Evolutionary conservation across 2,329 filamentous ascomycete species (phyloP).

Genomic region (Monilinia polystroma): DNA sequence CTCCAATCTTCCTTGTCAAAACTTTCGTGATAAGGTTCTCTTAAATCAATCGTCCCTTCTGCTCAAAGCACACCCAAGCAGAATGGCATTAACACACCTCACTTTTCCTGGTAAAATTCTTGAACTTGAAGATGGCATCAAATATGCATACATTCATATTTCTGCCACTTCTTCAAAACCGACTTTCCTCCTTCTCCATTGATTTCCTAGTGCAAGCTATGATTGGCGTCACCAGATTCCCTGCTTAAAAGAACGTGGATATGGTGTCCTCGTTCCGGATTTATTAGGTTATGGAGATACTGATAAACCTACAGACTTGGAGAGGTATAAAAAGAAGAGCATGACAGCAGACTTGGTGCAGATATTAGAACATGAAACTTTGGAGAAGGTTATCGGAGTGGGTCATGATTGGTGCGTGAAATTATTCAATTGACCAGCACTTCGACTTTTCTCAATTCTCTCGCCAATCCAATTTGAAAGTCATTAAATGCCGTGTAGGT

Average conservation of each 20-base stretch:
- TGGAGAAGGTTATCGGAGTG: slow-evolving; percentile 26
- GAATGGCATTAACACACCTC: neutral
- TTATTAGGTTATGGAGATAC: slow-evolving; percentile 26
- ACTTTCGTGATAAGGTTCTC: too few species aligned
- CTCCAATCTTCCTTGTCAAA: too few species aligned
- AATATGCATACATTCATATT: slow-evolving; percentile 27
- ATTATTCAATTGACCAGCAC: neutral
- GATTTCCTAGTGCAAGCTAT: slow-evolving; percentile 26
- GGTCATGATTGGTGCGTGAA: slow-evolving; percentile 28
- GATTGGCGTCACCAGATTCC: slow-evolving; percentile 27
- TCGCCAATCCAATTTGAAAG: neutral
- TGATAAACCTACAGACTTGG: slow-evolving; percentile 24
- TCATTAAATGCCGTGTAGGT: neutral
- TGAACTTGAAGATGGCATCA: neutral
- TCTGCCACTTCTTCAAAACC: slow-evolving; percentile 13
- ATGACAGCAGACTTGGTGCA: slow-evolving; percentile 24
- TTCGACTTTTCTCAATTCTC: slow-evolving; percentile 6
- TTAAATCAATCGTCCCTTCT: neutral
- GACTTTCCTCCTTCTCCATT: slow-evolving; percentile 26
- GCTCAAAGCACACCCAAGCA: neutral
- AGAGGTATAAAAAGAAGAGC: slow-evolving; percentile 22
- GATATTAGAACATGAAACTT: slow-evolving; percentile 21
- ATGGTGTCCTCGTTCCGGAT: slow-evolving; percentile 26
- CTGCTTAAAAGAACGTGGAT: slow-evolving; percentile 24
- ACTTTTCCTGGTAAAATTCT: neutral